phyloP scores from a whole-genome alignment of 129 eudicot species.

The Flaveria sonorensis region DNA sequence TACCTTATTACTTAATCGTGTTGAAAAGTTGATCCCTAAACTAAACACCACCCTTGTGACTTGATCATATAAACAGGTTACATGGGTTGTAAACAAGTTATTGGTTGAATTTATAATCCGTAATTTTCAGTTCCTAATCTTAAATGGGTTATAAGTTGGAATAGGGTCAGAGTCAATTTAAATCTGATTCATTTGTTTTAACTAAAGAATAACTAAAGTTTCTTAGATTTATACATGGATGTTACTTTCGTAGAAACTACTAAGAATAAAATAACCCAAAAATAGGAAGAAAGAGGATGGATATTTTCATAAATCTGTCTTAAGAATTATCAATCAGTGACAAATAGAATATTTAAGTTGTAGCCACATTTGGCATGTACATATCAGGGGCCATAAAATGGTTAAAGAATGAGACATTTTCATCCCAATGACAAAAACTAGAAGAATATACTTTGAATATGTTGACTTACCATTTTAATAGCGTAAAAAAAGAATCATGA shows the following conservation, averaged over 20 bases:
- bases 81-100: too few species aligned
- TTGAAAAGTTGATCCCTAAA: too few species aligned
- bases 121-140: too few species aligned
- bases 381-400: background rate
- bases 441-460: slow-evolving; percentile 32
- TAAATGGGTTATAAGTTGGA: too few species aligned
- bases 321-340: slow-evolving; percentile 23
- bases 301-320: slow-evolving; percentile 10
- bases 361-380: slow-evolving; percentile 9
- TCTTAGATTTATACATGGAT: too few species aligned
- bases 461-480: slow-evolving; percentile 9
- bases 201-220: too few species aligned
- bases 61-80: too few species aligned
- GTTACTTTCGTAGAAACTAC: background rate
- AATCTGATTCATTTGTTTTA: too few species aligned
- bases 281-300: slow-evolving; percentile 20
- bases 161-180: too few species aligned
- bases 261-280: slow-evolving; percentile 24
- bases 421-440: slow-evolving; percentile 3
- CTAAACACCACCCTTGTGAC: too few species aligned
- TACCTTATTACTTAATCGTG: too few species aligned
- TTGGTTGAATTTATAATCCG: too few species aligned
- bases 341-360: slow-evolving; percentile 26
- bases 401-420: slow-evolving; percentile 9
- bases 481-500: slow-evolving; percentile 6